Evolutionary conservation across 495 filamentous ascomycete species (phyloP).

Genomic region (Penicillium canariense): DNA sequence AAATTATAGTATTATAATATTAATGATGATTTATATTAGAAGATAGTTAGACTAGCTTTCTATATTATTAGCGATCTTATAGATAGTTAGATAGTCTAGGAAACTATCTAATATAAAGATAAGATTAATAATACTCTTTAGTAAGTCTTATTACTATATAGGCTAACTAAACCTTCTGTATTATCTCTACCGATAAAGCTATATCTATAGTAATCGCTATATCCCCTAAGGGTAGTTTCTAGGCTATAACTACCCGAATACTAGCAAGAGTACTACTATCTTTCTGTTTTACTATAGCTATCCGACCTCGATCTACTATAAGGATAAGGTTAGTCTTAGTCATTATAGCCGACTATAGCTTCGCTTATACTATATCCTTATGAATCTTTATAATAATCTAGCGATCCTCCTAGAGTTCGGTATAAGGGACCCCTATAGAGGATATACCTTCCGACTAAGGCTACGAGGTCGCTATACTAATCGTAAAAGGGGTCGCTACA

Average conservation of each 20-base stretch:
- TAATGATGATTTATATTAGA: slow-evolving; percentile 4
- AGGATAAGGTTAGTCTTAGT: slow-evolving; percentile 1
- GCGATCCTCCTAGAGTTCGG: slow-evolving; percentile 3
- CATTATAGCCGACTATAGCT: not conserved
- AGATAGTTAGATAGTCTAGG: not conserved
- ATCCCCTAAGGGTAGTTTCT: slow-evolving; percentile 15
- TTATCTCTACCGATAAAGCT: slow-evolving; percentile 8
- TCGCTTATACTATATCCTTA: not conserved
- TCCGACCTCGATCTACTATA: not conserved
- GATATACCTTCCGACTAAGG: too few relatives aligned
- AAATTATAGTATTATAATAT: too few relatives aligned
- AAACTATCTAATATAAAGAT: slow-evolving; percentile 8
- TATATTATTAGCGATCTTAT: slow-evolving; percentile 6
- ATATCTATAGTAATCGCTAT: slow-evolving; percentile 7
- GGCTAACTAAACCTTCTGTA: slow-evolving; percentile 4
- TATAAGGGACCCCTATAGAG: not conserved
- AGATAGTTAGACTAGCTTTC: slow-evolving; percentile 14
- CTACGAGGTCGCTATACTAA: not conserved
- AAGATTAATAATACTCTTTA: slow-evolving; percentile 9
- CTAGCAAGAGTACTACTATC: slow-evolving; percentile 5
- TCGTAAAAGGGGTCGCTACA: not conserved
- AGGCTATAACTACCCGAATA: slow-evolving; percentile 8
- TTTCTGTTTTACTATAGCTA: not conserved
- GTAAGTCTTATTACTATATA: slow-evolving; percentile 1
- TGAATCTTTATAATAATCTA: slow-evolving; percentile 8